These are phyloP conservation scores for Phytophthora hibernalis DNA, from an alignment of 352 stramenopile species.

Conservation along the genomic window DNA sequence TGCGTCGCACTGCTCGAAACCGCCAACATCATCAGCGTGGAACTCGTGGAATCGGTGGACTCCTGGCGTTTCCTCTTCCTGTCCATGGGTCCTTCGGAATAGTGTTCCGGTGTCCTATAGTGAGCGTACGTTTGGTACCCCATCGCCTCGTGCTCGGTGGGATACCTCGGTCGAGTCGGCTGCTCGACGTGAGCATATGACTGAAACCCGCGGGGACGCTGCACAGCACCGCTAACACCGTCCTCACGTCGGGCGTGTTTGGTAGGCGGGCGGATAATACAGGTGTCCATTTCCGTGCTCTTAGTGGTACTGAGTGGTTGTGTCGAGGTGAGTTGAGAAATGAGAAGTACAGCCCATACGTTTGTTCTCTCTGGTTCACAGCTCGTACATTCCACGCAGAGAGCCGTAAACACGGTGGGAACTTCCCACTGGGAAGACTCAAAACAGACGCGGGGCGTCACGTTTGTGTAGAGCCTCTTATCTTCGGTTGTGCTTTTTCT, in stretches of 20 bases:
- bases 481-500: too few species aligned
- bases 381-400: too few species aligned
- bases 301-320: neutral
- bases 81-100: neutral
- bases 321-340: neutral
- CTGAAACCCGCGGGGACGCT: neutral
- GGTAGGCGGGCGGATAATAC: neutral
- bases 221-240: neutral
- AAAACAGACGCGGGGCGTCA: neutral
- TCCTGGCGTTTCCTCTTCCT: neutral
- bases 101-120: too few species aligned
- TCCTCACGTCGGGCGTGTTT: neutral
- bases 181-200: neutral
- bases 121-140: neutral
- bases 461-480: too few species aligned
- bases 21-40: conserved; percentile 21
- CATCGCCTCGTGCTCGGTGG: neutral
- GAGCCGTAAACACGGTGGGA: too few species aligned
- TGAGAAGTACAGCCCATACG: conserved; percentile 3
- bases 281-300: neutral
- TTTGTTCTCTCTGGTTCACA: conserved; percentile 12
- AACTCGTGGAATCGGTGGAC: conserved; percentile 5
- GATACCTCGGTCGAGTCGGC: neutral
- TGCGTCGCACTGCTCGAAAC: neutral
- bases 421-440: too few species aligned